Evolutionary conservation across 2,329 filamentous ascomycete genomes (phyloP).

Genomic region (Botrytis sinoallii): DNA sequence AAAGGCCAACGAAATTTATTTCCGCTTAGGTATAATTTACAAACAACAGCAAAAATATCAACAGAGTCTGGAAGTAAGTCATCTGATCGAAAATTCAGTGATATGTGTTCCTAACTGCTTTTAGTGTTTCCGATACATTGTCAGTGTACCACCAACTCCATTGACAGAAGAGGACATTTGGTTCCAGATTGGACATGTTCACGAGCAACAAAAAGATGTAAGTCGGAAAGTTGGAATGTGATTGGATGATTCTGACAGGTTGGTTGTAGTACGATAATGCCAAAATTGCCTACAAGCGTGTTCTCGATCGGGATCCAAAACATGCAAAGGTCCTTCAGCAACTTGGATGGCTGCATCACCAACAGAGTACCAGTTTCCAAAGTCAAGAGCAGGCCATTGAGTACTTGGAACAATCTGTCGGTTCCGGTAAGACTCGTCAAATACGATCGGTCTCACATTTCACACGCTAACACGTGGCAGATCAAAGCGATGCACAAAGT

Average conservation of each 20-base stretch:
- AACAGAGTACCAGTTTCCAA: slow-evolving; percentile 85
- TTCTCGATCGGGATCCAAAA: slow-evolving; percentile 89
- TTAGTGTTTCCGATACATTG: slow-evolving; percentile 98
- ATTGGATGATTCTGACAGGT: slow-evolving; percentile 33
- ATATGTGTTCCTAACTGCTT: slow-evolving; percentile 24
- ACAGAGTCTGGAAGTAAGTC: slow-evolving; percentile 81
- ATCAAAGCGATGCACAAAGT: slow-evolving; percentile 93
- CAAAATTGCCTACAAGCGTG: slow-evolving; percentile 86
- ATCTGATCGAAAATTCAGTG: slow-evolving; percentile 20
- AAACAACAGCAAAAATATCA: slow-evolving; percentile 95
- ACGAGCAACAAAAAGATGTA: slow-evolving; percentile 98
- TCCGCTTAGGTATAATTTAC: slow-evolving; percentile 98
- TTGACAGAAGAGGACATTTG: slow-evolving; percentile 97
- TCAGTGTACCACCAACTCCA: slow-evolving; percentile 85
- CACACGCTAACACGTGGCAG: slow-evolving; percentile 48
- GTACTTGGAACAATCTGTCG: slow-evolving; percentile 94
- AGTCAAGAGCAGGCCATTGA: slow-evolving; percentile 97
- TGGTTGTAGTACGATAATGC: slow-evolving; percentile 76
- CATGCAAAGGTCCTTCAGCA: slow-evolving; percentile 98
- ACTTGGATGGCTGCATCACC: slow-evolving; percentile 95
- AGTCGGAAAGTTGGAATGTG: slow-evolving; percentile 41
- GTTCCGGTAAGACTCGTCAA: slow-evolving; percentile 64
- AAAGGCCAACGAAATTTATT: slow-evolving; percentile 99
- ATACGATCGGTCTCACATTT: slow-evolving; percentile 27
- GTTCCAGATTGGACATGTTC: slow-evolving; percentile 99